Evolutionary conservation across 768 basidiomycete species (phyloP), one percentile per base, ranked within the genome.

Genomic region (Trametes meyenii): DNA sequence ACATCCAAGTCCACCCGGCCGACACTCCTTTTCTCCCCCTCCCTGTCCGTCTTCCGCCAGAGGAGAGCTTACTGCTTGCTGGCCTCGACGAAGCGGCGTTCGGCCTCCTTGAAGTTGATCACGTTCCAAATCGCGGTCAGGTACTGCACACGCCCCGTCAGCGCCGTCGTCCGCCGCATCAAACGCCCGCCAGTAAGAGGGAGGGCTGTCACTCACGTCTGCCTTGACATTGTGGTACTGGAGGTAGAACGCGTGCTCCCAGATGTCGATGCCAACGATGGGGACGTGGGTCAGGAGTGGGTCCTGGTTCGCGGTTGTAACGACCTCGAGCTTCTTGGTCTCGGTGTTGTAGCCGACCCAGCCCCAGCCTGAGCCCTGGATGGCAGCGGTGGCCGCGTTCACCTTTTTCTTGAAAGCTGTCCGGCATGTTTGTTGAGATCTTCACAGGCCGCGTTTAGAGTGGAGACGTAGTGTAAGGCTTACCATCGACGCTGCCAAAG

Each of bases 331-430:
- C 75, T 84, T 89, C 75, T 87, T 84, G 40, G 80, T 83, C 24
- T 71, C 66, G 14, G 82, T 60, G 73, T 89, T 89, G 72, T 84
- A 91, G 33, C 91, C 94, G 61, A 99, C 83, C 97, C 97, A 99
- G 46, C 96, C 96, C 97, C 97, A 99, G 2, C 97, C 97, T 67
- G 91, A 94, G 26, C 97, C 97, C 76, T 99, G 97, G 56, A 99
- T 90, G 54, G 83, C 94, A 35, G 90, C 94, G 23, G 96, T 96
- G 64, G 83, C 83, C 24, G 94, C 77, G 76, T 96, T 98, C 75
- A 98, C 84, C 64, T 83, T 81, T 68, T 86, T 88, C 81, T 96
- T 95, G 73, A 98, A 87, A 83, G 60, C 71, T 71, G 53, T 33
- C 8, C 8, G 29, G 29, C 29, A 33, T 8, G 29, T 33, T 33